Evolutionary conservation across 352 stramenopile species (phyloP), one percentile per base, ranked within the genome.

Genomic region (Pythium chondricola): DNA sequence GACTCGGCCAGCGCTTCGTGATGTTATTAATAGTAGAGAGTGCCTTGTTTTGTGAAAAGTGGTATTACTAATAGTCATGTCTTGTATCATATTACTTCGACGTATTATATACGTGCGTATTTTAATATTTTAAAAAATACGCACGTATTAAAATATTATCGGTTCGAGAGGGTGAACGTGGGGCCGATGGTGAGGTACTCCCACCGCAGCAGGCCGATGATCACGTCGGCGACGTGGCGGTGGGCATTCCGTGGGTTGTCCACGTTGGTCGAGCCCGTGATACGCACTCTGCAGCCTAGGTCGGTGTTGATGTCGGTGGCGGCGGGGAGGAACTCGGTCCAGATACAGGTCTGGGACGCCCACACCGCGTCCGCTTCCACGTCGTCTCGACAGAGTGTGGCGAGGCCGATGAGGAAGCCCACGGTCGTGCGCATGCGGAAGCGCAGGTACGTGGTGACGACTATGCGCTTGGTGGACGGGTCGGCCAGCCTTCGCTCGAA

Each of bases 121-220:
- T n/a, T n/a, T n/a, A n/a, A n/a, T n/a, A n/a, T n/a, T n/a, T n/a
- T n/a, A n/a, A n/a, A n/a, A n/a, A n/a, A n/a, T n/a, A n/a, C n/a
- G n/a, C n/a, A n/a, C n/a, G 13, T 33, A 8, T 33, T 33, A 13
- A 33, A 8, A 33, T 13, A 10, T 41, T 43, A 60, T 21, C 30
- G 11, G 22, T 45, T 47, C 5, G 47, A 41, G 20, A 64, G 49
- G 6, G 49, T 52, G 33, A 64, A 64, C 27, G 51, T 21, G 3
- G 56, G 48, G 25, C 56, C 56, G 14, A 64, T 55, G 33, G 49
- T 43, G 37, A 53, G 16, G 49, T 64, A 58, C 14, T 64, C 56
- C 56, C 56, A 64, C 10, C 56, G 48, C 38, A 64, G 22, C 29
- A 64, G 26, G 4, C 44, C 46, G 17, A 64, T 57, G 13, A 64